These are phyloP conservation scores for Termitomyces bulborhizus DNA, from an alignment of 768 basidiomycete species.

Conservation along the genomic window DNA sequence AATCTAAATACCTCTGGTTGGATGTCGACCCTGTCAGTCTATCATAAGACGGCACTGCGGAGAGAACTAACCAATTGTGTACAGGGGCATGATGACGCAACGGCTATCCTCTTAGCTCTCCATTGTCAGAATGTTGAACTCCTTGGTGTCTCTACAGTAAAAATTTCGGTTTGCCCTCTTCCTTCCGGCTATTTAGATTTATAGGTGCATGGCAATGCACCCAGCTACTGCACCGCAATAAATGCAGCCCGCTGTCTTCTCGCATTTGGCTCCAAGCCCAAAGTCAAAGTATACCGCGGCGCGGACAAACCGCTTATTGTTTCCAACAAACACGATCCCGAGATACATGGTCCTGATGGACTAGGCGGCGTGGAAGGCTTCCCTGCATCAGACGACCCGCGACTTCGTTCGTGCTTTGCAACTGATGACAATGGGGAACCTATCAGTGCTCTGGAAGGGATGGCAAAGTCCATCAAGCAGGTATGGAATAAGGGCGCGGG, in stretches of 20 bases:
- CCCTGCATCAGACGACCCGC: conserved; percentile 39
- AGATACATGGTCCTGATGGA: conserved; percentile 81
- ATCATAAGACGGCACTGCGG: background rate
- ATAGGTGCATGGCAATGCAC: conserved; percentile 80
- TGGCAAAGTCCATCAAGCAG: conserved; percentile 47
- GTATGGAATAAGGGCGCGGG: conserved; percentile 57
- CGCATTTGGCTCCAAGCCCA: conserved; percentile 59
- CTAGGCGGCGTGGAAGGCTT: conserved; percentile 83
- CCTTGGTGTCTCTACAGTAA: conserved; percentile 79
- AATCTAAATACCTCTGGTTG: conserved; percentile 41
- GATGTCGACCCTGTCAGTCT: conserved; percentile 60
- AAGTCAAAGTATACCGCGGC: conserved; percentile 63
- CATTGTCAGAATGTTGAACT: conserved; percentile 61
- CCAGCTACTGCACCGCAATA: conserved; percentile 48
- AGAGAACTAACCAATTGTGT: background rate
- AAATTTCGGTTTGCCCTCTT: conserved; percentile 1
- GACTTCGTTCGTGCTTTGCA: conserved; percentile 46
- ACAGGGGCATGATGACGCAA: conserved; percentile 88
- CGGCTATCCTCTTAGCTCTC: conserved; percentile 72
- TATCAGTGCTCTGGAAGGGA: conserved; percentile 61
- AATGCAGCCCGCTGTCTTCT: conserved; percentile 77
- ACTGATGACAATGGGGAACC: conserved; percentile 31
- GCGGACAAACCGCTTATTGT: conserved; percentile 65
- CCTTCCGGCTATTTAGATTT: background rate
- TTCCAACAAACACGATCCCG: conserved; percentile 54